Evolutionary conservation across 306 rosid species (phyloP), one percentile per base, ranked within the genome.

Genomic region (Hylodesmum podocarpum): DNA sequence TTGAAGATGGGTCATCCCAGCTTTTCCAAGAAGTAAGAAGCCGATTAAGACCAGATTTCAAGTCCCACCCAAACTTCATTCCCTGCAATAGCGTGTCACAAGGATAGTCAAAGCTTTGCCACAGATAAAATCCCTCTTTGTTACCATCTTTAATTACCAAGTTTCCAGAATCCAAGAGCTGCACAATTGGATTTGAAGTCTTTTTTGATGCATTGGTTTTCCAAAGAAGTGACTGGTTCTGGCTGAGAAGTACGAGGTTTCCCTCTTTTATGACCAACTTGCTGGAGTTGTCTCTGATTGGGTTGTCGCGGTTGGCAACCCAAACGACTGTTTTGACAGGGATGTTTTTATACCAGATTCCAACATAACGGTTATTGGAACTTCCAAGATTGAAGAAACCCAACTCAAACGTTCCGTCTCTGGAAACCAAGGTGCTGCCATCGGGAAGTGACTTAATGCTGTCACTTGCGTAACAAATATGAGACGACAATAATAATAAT

Each of bases 61-160:
- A 68, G 43, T 87, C 43, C 83, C 80, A 54, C 1, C 91, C 87
- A 4, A 82, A 1, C 29, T 87, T 87, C 94, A 85, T 87, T 15
- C 64, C 84, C 0, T 82, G 78, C 13, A 87, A 79, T 6, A 81
- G 11, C 5, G 89, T 83, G 14, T 87, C 87, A 13, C 82, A 40
- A 1, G 93, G 93, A 70, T 86, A 41, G 10, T 89, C 89, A 10
- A 84, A 86, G 64, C 93, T 84, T 39, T 89, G 87, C 93, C 91
- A 89, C 24, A 84, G 31, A 18, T 68, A 85, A 15, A 1, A 66
- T 3, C 39, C 64, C 7, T 78, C 21, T 21, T 64, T 68, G 16
- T 19, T 70, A 2, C 2, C 73, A 3, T 84, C 79, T 21, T 50
- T 80, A 6, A 87, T 55, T n/a, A 90, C 87, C 19, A 87, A 82